Base-by-base conservation (phyloP, 2,329 filamentous ascomycete genomes). In the Trichoderma endophyticum region DNA sequence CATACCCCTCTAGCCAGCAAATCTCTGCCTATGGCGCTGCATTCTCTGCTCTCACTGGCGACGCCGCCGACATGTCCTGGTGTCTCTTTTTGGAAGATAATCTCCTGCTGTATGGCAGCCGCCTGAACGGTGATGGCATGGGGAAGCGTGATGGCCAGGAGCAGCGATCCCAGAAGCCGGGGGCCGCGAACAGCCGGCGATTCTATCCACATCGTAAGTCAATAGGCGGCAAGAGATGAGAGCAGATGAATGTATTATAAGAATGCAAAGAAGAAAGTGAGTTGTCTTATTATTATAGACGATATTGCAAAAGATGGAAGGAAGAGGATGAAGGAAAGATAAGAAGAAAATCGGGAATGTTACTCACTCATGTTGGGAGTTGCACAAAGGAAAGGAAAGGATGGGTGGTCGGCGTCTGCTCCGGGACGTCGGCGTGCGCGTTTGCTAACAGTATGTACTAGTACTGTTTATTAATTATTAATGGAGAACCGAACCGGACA, bases 11-110 rank as follows among this genome's bases (percentile, higher is more conserved):
- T 79, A 24, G 82, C 80, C 32, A 94, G 80, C 21, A 93, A 83
- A 57, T 91, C 86, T 30, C 88, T 86, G 2, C 92, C 92, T 76
- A 93, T 91, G 36, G 85, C 79, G 73, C 91, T 93, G 78, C 92
- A 95, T 74, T 92, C 86, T 3, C 84, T 80, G 76, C 86, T 90
- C 79, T 94, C 92, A 68, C 90, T 91, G 14, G 92, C 91, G 24
- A 94, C 90, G 39, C 91, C 92, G 28, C 92, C 92, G 24, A 74
- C 76, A 14, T 73, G 76, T n/a, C 78, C 77, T 32, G 30, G 68
- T 6, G 63, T 6, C 1, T 71, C 61, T 32, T 74, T 75, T 6
- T 72, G 65, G 14, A 81, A 75, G 72, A 79, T 66, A 68, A 75
- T 32, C 65, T 76, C 75, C 11, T 75, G 74, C 11, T 75, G 74